Conservation (phyloP, 2,329 filamentous ascomycete genomes). For the Xenoacremonium recifei region DNA sequence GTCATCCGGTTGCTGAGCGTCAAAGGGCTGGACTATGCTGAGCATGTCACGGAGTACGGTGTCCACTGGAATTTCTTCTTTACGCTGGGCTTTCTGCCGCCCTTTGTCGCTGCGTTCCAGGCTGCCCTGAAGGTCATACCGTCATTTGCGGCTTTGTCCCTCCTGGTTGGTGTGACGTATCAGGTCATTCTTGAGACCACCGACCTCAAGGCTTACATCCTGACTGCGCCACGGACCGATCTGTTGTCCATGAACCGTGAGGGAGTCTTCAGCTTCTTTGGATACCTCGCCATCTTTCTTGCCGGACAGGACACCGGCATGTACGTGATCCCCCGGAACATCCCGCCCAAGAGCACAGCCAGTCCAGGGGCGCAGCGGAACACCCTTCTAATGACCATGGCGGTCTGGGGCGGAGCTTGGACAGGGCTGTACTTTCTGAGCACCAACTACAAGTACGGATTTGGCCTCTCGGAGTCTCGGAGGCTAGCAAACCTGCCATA, state of each 20-base stretch:
- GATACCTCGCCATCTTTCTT: constrained; percentile 93
- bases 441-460: constrained; percentile 67
- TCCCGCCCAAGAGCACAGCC: constrained; percentile 41
- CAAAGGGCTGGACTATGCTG: constrained; percentile 92
- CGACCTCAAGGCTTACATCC: constrained; percentile 75
- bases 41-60: constrained; percentile 96
- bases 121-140: constrained; percentile 67
- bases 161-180: constrained; percentile 68
- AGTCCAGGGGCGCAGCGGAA: constrained; percentile 48
- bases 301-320: constrained; percentile 83
- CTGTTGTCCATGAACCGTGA: constrained; percentile 89
- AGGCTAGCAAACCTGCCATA: constrained; percentile 92
- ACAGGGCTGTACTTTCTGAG: constrained; percentile 65
- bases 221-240: constrained; percentile 76
- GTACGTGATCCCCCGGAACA: constrained; percentile 66
- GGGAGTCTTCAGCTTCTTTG: constrained; percentile 90
- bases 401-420: constrained; percentile 67
- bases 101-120: constrained; percentile 83
- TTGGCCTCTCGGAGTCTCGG: constrained; percentile 76
- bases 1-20: constrained; percentile 81
- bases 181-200: constrained; percentile 76
- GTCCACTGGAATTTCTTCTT: constrained; percentile 99
- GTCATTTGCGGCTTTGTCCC: constrained; percentile 72
- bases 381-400: constrained; percentile 62
- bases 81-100: constrained; percentile 83